These are phyloP conservation scores for Rhododendron griersonianum DNA, from an alignment of 148 eudicot species.

Conservation along the genomic window DNA sequence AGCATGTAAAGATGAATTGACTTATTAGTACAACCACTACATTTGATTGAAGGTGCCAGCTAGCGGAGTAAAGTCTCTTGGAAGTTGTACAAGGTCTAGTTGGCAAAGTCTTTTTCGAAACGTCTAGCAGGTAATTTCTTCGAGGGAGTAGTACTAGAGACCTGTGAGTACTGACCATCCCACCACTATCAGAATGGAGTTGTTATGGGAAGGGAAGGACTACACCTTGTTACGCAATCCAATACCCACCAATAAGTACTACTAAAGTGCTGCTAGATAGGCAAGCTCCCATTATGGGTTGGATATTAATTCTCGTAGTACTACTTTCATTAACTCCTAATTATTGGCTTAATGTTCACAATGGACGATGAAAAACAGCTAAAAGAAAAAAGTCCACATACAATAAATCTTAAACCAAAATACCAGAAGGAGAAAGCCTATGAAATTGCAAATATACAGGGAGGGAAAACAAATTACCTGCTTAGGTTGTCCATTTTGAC, in stretches of 20 bases:
- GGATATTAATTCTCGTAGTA: background rate
- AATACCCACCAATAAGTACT: background rate
- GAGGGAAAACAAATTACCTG: conserved; percentile 42
- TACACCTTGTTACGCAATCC: background rate
- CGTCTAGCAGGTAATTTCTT: background rate
- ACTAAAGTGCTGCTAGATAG: background rate
- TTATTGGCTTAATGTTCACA: background rate
- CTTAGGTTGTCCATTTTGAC: conserved; percentile 69
- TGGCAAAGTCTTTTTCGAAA: background rate
- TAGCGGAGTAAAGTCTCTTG: background rate
- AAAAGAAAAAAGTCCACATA: background rate
- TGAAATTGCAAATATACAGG: background rate
- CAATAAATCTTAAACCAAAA: background rate
- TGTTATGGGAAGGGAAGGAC: background rate
- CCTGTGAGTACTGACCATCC: background rate
- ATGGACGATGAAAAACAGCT: background rate
- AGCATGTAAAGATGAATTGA: background rate
- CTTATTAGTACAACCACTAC: background rate
- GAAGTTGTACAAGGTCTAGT: background rate
- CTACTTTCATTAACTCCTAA: background rate
- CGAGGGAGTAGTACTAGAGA: background rate
- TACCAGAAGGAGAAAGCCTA: background rate
- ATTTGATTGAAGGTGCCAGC: background rate
- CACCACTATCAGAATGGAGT: background rate
- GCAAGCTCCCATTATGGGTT: background rate